These are phyloP conservation scores for Penicillium sp. DNA, from an alignment of 2,329 filamentous ascomycete genomes.

Conservation along the genomic window DNA sequence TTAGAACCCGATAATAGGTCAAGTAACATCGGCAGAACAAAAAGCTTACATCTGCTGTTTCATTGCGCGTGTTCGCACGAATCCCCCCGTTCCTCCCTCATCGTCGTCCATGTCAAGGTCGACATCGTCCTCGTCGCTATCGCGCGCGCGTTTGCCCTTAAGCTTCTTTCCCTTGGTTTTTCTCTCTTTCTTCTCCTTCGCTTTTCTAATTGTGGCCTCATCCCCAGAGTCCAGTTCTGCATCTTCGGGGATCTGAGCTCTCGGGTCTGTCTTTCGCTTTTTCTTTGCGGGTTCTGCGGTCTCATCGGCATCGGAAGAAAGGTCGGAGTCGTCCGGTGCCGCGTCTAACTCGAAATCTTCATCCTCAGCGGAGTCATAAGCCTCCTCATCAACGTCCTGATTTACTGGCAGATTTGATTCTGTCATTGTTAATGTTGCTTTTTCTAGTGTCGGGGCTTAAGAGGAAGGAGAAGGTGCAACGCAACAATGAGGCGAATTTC, in stretches of 20 bases:
- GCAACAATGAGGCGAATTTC: slow-evolving; percentile 17
- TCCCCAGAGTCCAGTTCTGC: slow-evolving; percentile 55
- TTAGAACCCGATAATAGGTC: slow-evolving; percentile 5
- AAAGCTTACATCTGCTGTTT: slow-evolving; percentile 45
- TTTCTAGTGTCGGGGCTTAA: background rate
- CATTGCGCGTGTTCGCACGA: slow-evolving; percentile 56
- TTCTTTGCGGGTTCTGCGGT: slow-evolving; percentile 35
- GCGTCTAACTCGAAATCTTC: slow-evolving; percentile 39
- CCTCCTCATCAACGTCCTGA: slow-evolving; percentile 33
- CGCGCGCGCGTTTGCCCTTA: slow-evolving; percentile 25
- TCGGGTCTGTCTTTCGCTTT: slow-evolving; percentile 35
- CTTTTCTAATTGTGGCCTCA: slow-evolving; percentile 54
- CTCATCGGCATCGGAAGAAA: slow-evolving; percentile 35
- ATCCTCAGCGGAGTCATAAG: slow-evolving; percentile 40
- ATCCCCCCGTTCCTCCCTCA: slow-evolving; percentile 49
- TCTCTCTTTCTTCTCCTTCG: slow-evolving; percentile 42
- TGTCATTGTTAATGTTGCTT: slow-evolving; percentile 17
- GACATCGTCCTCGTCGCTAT: slow-evolving; percentile 36
- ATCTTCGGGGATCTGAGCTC: slow-evolving; percentile 25
- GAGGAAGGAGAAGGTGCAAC: background rate
- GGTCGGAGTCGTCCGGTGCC: slow-evolving; percentile 34
- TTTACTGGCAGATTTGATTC: slow-evolving; percentile 7
- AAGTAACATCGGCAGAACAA: too few relatives aligned
- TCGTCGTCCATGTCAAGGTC: slow-evolving; percentile 41
- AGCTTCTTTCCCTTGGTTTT: slow-evolving; percentile 37